Base-by-base conservation (phyloP, 1,284 basidiomycete genomes). In the Cryptococcus deneoformans region DNA sequence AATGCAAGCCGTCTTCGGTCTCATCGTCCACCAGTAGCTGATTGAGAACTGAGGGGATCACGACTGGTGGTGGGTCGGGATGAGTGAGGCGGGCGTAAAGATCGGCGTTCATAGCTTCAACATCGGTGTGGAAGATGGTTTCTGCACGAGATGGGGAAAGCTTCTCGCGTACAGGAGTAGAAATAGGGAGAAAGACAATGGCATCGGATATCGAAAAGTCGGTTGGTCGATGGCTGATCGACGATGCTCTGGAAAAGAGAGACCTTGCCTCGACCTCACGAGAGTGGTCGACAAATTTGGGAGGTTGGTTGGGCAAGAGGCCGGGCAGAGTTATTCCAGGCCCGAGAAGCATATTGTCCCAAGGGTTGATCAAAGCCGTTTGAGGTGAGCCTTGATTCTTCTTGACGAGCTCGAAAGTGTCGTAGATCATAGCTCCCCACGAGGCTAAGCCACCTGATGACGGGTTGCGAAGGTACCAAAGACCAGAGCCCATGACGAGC, bases 61-160 rank as follows among this genome's bases (percentile, higher is more conserved):
- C 80, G 40, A 88, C 79, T 1, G 83, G 82, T 6, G 78, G 75
- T 46, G 69, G 65, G 57, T 69, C 60, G 35, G 73, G 61, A 50
- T 72, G 69, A 50, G 62, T 62, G 35, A 90, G 82, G 45, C 88
- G 84, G 67, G 89, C 87, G 54, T 80, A 80, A 43, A 93, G 80
- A 72, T 90, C 87, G 3, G 87, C 86, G 73, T 93, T 92, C 89
- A 93, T 91, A 35, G 88, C 88, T 67, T 91, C 88, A 57, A 92
- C 86, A 67, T 92, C 88, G 29, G 86, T 82, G 34, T 84, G 81
- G 52, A 83, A 82, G 80, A 93, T 89, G 9, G 85, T 86, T 48
- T 78, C 70, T 6, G 84, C 83, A 58, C 89, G 83, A 39, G 86
- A 84, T 1, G 79, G 70, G 0, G 84, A 83, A 36, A 93, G 79